Evolutionary conservation across 441 rosid species (phyloP).

Genomic region (Populus hybrid): DNA sequence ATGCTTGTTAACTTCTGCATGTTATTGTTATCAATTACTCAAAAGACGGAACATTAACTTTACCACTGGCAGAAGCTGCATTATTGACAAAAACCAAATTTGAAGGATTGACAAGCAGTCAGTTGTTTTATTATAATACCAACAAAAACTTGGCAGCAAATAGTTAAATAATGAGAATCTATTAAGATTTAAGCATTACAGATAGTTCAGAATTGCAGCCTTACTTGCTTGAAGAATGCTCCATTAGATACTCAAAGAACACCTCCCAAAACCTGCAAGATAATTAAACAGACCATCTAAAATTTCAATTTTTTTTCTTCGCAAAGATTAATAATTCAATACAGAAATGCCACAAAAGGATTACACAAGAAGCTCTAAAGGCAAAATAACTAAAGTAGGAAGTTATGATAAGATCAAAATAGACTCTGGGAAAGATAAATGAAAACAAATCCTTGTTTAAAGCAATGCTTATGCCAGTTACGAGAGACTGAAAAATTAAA

Average conservation of each 20-base stretch:
- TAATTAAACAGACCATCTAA: neutral
- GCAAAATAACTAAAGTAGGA: neutral
- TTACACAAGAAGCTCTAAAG: neutral
- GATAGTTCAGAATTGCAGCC: no score
- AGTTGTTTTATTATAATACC: no score
- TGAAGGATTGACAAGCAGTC: no score
- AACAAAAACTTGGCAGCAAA: no score
- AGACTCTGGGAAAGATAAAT: neutral
- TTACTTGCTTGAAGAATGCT: constrained; percentile 77
- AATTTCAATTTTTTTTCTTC: neutral
- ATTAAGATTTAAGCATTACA: no score
- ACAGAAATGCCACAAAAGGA: neutral
- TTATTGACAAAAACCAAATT: no score
- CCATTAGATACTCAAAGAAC: constrained; percentile 91
- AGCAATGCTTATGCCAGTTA: neutral
- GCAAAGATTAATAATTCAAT: neutral
- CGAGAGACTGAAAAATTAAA: neutral
- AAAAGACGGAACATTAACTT: no score
- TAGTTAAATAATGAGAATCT: no score
- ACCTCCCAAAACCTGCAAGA: constrained; percentile 97
- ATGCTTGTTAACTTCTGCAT: no score
- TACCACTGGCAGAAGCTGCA: no score
- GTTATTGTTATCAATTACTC: no score
- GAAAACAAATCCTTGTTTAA: neutral
- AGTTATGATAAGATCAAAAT: neutral